Percentiles rank a stretch among this genome's conserved stretches.
phyloP scores from a whole-genome alignment of 106 monocot species.

The Allium sativum region DNA sequence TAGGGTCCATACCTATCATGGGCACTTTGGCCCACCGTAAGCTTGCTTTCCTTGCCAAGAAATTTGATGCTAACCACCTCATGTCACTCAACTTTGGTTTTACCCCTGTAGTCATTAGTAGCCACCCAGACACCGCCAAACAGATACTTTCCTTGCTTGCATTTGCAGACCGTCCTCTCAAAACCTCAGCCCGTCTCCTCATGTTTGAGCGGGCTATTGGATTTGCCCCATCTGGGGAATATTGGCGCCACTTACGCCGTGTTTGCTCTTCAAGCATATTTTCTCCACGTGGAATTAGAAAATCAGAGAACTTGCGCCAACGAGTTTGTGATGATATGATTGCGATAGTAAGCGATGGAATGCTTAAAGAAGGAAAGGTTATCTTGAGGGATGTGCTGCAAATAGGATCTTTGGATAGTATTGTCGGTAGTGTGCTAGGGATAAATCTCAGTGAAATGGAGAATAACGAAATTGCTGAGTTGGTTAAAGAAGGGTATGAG shows the following conservation, averaged over 20 bases:
- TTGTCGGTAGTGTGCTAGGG: conserved; percentile 46
- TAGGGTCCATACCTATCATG: conserved; percentile 40
- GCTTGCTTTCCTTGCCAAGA: conserved; percentile 25
- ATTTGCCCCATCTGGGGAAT: conserved; percentile 44
- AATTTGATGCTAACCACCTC: conserved; percentile 22
- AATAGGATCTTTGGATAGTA: conserved; percentile 37
- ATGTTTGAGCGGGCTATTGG: conserved; percentile 74
- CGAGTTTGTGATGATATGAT: conserved; percentile 20
- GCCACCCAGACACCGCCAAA: conserved; percentile 42
- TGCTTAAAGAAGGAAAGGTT: conserved; percentile 28
- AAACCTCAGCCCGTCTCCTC: conserved; percentile 28
- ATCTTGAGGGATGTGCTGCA: conserved; percentile 28
- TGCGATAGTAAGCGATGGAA: conserved; percentile 7
- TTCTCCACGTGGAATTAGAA: conserved; percentile 29
- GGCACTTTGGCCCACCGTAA: conserved; percentile 44
- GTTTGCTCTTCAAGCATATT: conserved; percentile 34
- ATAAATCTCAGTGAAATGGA: not conserved
- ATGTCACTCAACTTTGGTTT: conserved; percentile 56
- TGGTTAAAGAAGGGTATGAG: conserved; percentile 50
- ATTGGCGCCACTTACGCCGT: conserved; percentile 61
- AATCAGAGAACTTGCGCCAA: conserved; percentile 18
- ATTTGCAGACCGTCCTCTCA: conserved; percentile 51
- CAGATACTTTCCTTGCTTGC: conserved; percentile 37
- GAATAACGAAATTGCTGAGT: conserved; percentile 16
- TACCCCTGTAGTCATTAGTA: conserved; percentile 33